These are phyloP conservation scores for Solanum piurae DNA, from an alignment of 257 asterid species.

Conservation along the genomic window DNA sequence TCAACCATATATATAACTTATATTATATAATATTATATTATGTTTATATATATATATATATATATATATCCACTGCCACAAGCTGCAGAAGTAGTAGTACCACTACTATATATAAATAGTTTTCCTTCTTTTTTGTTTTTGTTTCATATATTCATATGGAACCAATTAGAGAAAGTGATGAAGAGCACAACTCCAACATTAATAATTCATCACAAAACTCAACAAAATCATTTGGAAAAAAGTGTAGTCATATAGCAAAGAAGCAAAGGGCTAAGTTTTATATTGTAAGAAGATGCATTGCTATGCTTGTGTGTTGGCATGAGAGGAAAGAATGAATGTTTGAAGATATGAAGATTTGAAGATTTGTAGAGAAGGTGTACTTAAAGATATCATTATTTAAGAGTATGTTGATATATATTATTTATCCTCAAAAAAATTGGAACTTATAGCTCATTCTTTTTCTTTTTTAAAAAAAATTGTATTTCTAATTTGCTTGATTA, in stretches of 20 bases:
- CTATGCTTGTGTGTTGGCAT: constrained; percentile 41
- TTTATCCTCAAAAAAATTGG: background rate
- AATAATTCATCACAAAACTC: background rate
- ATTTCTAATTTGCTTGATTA: background rate
- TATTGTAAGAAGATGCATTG: background rate
- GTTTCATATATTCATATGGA: background rate
- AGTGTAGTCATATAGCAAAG: background rate
- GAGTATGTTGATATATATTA: background rate
- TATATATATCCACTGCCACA: background rate
- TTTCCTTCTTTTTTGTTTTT: background rate
- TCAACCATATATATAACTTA: background rate
- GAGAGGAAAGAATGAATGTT: constrained; percentile 32
- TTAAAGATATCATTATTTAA: background rate
- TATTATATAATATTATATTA: too few species aligned
- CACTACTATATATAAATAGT: background rate
- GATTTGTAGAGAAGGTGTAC: background rate
- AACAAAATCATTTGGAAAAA: constrained; percentile 1
- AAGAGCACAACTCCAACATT: background rate
- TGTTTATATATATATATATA: background rate
- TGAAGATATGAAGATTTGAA: background rate
- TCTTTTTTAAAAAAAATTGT: background rate
- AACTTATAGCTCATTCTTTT: background rate
- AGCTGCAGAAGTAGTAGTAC: background rate
- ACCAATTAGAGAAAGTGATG: background rate
- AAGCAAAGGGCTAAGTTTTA: constrained; percentile 3